Percentiles rank a stretch among this genome's conserved stretches.
phyloP scores from a whole-genome alignment of 495 filamentous ascomycete species.

The Podospora sp. region DNA sequence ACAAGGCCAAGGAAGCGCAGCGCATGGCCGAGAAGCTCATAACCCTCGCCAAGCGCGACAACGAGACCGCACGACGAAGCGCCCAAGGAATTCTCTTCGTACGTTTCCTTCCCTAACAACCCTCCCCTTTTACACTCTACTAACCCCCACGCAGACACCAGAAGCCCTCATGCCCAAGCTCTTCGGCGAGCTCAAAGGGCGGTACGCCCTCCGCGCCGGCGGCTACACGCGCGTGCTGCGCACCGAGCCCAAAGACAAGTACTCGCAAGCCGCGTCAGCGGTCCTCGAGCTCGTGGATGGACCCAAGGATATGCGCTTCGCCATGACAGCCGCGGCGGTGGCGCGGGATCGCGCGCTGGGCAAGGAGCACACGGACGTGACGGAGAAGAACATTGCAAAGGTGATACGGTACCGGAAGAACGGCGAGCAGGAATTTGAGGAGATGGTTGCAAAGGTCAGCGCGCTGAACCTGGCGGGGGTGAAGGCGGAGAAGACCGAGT shows the following conservation, averaged over 20 bases:
- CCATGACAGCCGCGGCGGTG: slow-evolving; percentile 81
- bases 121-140: neutral
- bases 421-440: slow-evolving; percentile 68
- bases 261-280: slow-evolving; percentile 82
- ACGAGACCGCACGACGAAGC: slow-evolving; percentile 67
- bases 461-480: slow-evolving; percentile 24
- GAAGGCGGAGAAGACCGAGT: slow-evolving; percentile 1
- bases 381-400: slow-evolving; percentile 76
- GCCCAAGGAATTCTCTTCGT: slow-evolving; percentile 82
- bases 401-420: slow-evolving; percentile 75
- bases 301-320: slow-evolving; percentile 92
- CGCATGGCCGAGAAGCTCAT: slow-evolving; percentile 90
- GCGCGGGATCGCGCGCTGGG: slow-evolving; percentile 60
- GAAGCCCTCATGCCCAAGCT: slow-evolving; percentile 77
- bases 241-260: slow-evolving; percentile 73
- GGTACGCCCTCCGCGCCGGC: slow-evolving; percentile 79
- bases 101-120: slow-evolving; percentile 39
- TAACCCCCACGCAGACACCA: slow-evolving; percentile 47
- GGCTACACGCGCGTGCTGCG: slow-evolving; percentile 94
- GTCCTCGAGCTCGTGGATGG: slow-evolving; percentile 98
- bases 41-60: slow-evolving; percentile 88
- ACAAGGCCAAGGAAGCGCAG: slow-evolving; percentile 96
- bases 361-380: slow-evolving; percentile 65
- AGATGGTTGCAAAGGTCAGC: slow-evolving; percentile 66
- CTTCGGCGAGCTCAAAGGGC: slow-evolving; percentile 77